Percentiles rank a stretch among this genome's conserved stretches.
These are phyloP conservation scores for Rhodotorula toruloides DNA, from an alignment of 768 basidiomycete species.

Conservation along the genomic window DNA sequence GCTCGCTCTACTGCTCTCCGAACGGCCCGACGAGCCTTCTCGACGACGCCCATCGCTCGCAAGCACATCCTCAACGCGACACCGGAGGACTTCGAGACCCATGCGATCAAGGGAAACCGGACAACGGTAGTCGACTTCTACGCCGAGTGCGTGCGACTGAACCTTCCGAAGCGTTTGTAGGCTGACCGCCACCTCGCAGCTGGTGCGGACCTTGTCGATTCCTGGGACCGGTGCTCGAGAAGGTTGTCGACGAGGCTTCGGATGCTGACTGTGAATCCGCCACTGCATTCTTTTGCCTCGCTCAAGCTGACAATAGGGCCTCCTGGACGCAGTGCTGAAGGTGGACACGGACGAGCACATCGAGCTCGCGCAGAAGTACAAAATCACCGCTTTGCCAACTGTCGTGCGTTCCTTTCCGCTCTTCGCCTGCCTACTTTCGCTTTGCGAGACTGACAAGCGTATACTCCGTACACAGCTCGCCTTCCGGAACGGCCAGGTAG, in stretches of 20 bases:
- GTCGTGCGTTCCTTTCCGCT: constrained; percentile 3
- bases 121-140: constrained; percentile 32
- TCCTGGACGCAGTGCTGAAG: constrained; percentile 37
- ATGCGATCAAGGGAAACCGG: constrained; percentile 18
- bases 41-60: neutral
- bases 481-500: constrained; percentile 28
- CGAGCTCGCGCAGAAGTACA: constrained; percentile 29
- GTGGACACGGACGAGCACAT: constrained; percentile 29
- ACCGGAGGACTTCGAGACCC: constrained; percentile 9
- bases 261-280: constrained; percentile 15
- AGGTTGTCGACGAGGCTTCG: constrained; percentile 13
- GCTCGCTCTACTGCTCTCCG: neutral
- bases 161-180: too few species aligned
- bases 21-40: neutral
- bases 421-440: neutral
- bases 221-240: constrained; percentile 25
- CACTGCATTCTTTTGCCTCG: too few species aligned
- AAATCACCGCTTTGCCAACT: constrained; percentile 24
- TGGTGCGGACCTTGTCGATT: constrained; percentile 29
- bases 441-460: neutral
- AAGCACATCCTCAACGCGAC: constrained; percentile 22
- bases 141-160: constrained; percentile 31
- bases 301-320: neutral
- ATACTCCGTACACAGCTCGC: constrained; percentile 11
- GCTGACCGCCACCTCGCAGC: too few species aligned